Evolutionary conservation across 805 yeast genomes (phyloP), one percentile per base, ranked within the genome.

Genomic region (Wickerhamomyces bovis): DNA sequence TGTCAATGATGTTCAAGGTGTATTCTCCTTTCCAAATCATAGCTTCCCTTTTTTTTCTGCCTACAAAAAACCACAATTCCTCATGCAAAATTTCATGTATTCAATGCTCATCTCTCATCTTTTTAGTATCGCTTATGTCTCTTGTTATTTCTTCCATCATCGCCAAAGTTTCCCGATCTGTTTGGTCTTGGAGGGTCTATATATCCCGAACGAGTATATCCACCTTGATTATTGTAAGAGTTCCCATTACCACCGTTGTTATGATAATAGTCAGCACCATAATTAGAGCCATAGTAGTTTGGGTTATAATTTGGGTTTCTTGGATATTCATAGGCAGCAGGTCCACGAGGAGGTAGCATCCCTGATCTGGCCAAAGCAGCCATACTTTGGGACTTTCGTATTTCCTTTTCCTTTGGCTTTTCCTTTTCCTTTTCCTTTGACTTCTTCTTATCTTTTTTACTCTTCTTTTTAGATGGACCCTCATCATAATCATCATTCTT

Each of bases 311-410:
- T 47, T 35, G 23, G 20, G 33, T 48, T 42, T 21, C 42, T 47
- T 25, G 40, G 47, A 28, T 53, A 48, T 33, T 47, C 46, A 44
- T 57, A 53, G n/a, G 49, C 36, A 5, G 50, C 35, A 9, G 47
- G 48, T 8, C 43, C 44, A 5, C 46, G 39, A 26, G 54, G 54
- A 15, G 56, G 53, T 15, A 53, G 28, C 2, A 30, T 22, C 2
- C 56, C 56, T 2, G 53, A 43, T 15, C 39, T 38, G 6, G 45
- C 18, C 31, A 50, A 13, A 6, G 41, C 48, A 49, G 50, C 47
- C 58, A 52, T 31, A 44, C 60, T 53, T 50, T 57, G 44, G 44
- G 57, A 44, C 43, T 50, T 49, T 45, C 57, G 56, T 41, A 47
- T 42, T 41, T 41, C 50, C 18, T 42, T 19, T 9, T 42, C 16